Conservation (phyloP, 2,329 filamentous ascomycete genomes). For the Cadophora malorum region DNA sequence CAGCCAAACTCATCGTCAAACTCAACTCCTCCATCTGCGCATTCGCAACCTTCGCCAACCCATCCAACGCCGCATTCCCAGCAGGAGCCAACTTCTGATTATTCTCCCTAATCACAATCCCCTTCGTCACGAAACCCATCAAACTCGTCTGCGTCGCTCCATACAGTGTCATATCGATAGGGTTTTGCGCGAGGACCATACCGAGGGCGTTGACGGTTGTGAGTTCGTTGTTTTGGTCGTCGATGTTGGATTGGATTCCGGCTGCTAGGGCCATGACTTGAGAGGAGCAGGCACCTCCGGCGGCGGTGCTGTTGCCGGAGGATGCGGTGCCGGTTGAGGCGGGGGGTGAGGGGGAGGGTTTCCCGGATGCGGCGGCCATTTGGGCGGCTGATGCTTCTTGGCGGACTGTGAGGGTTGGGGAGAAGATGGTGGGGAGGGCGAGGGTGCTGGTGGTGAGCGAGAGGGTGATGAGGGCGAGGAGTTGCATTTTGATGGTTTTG, state of each 20-base stretch:
- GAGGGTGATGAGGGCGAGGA: constrained; percentile 1
- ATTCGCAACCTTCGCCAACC: constrained; percentile 35
- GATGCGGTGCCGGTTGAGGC: not conserved
- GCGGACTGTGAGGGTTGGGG: not conserved
- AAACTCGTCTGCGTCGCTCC: constrained; percentile 29
- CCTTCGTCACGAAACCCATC: constrained; percentile 35
- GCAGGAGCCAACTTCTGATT: constrained; percentile 38
- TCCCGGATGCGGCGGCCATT: not conserved
- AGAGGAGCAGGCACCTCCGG: constrained; percentile 26
- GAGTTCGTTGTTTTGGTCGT: constrained; percentile 36
- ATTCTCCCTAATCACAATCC: constrained; percentile 36
- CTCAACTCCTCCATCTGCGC: constrained; percentile 36
- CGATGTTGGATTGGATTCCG: constrained; percentile 37
- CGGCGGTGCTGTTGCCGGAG: not conserved
- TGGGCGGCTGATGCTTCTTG: constrained; percentile 1
- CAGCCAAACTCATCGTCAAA: constrained; percentile 31
- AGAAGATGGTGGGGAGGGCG: not conserved
- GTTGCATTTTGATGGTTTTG: constrained; percentile 15
- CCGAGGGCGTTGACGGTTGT: constrained; percentile 32
- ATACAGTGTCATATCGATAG: constrained; percentile 32
- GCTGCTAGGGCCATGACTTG: constrained; percentile 32
- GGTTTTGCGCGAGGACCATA: constrained; percentile 30
- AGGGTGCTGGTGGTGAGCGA: constrained; percentile 8
- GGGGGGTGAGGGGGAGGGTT: constrained; percentile 5
- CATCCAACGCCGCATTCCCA: constrained; percentile 33